Evolutionary conservation across 441 rosid genomes (phyloP), one percentile per base, ranked within the genome.

Genomic region (Lagerstroemia fauriei): DNA sequence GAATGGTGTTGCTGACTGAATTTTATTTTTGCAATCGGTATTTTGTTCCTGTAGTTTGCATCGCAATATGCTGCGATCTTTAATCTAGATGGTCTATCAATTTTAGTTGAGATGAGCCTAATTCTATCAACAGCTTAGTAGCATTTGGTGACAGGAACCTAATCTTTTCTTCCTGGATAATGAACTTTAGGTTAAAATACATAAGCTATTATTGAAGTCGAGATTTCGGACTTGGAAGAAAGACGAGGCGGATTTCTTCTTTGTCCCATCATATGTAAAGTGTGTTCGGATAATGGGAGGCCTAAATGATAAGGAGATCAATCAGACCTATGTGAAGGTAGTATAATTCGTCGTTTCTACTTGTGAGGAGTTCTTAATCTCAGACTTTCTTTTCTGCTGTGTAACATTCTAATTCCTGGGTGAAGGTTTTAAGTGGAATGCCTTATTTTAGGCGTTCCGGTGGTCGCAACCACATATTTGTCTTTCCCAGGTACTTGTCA

Each of bases 271-370:
- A 9, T 95, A 96, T 88, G 95, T 80, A 4, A 96, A 94, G 82
- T 96, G 99, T 83, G 95, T 96, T 20, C 87, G 97, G 74, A 91
- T 95, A 96, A 71, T 89, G 91, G 98, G 98, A 77, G 99, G 98
- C 74, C 97, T 96, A 78, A 94, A 87, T 83, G 99, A 96, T 83
- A 91, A 94, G 83, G 99, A 95, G 90, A 96, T 96, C 75, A 93
- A 96, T 82, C 91, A 79, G 57, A 94, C 97, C 11, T 94, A 93
- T 81, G 96, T 95, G 69, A 91, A 92, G 98, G 99, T 95, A 73
- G 82, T 83, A 29, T 48, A 5, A 44, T 83, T 68, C 31, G 22
- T 74, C 59, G 72, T 82, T 74, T 31, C 63, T 59, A 17, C 47
- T 29, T 32, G 65, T 51, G 27, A 24, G 48, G 61, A 80, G 48